Conservation (phyloP, 306 rosid genomes). For the Castanea crenata region DNA sequence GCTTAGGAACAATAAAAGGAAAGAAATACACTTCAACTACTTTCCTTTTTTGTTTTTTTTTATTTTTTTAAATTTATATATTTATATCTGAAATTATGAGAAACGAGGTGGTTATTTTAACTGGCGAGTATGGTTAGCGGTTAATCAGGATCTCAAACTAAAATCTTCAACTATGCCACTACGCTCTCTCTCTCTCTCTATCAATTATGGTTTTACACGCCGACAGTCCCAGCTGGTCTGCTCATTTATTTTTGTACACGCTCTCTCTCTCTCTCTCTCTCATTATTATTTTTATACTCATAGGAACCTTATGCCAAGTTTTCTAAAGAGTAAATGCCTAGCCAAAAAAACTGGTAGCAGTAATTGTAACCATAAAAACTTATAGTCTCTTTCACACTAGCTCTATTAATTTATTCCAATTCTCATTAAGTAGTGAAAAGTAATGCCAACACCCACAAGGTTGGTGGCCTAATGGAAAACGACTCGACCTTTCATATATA, state of each 20-base stretch:
- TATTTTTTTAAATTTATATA: no score
- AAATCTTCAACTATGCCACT: not conserved
- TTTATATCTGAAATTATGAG: not conserved
- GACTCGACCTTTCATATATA: no score
- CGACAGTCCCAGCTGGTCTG: conserved; percentile 46
- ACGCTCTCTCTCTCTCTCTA: not conserved
- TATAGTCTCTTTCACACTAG: no score
- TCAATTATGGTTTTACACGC: conserved; percentile 23
- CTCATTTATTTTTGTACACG: conserved; percentile 28
- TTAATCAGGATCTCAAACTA: not conserved
- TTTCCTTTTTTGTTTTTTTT: conserved; percentile 4
- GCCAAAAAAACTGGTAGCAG: no score
- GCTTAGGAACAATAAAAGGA: not conserved
- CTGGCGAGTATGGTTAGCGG: conserved; percentile 4
- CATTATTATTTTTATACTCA: not conserved
- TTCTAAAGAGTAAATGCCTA: no score
- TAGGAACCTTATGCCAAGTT: not conserved
- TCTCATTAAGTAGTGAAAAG: no score
- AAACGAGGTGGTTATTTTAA: not conserved
- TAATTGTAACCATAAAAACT: no score
- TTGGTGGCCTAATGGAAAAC: no score
- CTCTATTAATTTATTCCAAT: no score
- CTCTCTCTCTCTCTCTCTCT: not conserved
- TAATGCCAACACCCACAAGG: no score
- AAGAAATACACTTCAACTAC: not conserved